Evolutionary conservation across 371 early-diverging fungal genomes (phyloP), one percentile per base, ranked within the genome.

Genomic region (Mortierella sp.): DNA sequence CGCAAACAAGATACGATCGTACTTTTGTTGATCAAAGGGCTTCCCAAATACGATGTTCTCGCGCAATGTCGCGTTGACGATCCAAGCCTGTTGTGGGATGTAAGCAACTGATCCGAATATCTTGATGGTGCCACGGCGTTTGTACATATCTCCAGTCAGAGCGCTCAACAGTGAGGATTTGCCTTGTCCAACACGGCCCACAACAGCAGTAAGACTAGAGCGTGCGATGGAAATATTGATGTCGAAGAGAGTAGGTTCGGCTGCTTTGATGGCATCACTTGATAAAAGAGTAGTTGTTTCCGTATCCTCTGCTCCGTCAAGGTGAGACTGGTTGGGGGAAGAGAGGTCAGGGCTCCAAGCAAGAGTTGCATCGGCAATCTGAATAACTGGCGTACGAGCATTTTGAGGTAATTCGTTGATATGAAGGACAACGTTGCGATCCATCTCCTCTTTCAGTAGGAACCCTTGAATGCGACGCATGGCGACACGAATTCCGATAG

Each of bases 11-110:
- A 86, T 77, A 37, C 70, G 66, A n/a, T 91, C 78, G 74, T 94
- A 95, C 40, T 85, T 88, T 43, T 76, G 76, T 24, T 78, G 78
- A 51, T 94, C 89, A 62, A 78, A 90, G 6, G 73, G 78, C 61
- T 72, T 68, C 6, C 95, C 95, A 87, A 95, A 94, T 40, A 92
- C 58, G 66, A 95, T 90, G 78, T 95, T 95, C 22, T 94, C 93
- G 18, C 89, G 86, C 6, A 96, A 57, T 0, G 91, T 90, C 2
- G 87, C 87, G 64, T 92, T 93, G 86, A 90, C 86, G 61, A 95
- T 92, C 93, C 93, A 95, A 24, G 95, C 86, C 60, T 89, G 83
- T 77, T 94, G 93, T 18, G 92, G 84, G 1, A 91, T 93, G 64
- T 94, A 95, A 1, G 94, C 93, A 2, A 94, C 64, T 30, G 77